Percentiles rank a stretch among this genome's conserved stretches.
Conservation (phyloP, 805 yeast genomes). For the Wickerhamiella cacticola region DNA sequence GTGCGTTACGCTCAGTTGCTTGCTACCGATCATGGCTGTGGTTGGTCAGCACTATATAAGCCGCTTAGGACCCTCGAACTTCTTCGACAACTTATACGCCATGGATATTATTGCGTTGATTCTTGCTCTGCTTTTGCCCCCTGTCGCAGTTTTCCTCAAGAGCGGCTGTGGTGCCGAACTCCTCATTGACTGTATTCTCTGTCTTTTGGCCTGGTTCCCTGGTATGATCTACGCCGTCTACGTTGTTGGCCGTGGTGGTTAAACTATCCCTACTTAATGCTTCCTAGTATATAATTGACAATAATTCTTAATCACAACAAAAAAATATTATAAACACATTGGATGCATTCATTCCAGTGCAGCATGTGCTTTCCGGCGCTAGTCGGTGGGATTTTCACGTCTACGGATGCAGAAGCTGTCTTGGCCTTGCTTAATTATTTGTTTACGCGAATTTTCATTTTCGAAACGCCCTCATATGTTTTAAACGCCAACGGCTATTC, state of each 20-base stretch:
- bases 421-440: too few relatives aligned
- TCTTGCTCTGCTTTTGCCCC: constrained; percentile 43
- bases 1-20: too few relatives aligned
- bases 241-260: constrained; percentile 17
- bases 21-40: background rate
- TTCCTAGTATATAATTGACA: background rate
- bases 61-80: background rate
- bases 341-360: too few relatives aligned
- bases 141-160: constrained; percentile 51
- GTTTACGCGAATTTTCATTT: too few relatives aligned
- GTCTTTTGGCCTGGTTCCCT: constrained; percentile 64
- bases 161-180: constrained; percentile 40
- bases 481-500: too few relatives aligned
- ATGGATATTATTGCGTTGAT: constrained; percentile 19
- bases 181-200: constrained; percentile 50
- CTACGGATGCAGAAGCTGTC: too few relatives aligned
- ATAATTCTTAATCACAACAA: too few relatives aligned
- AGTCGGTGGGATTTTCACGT: too few relatives aligned
- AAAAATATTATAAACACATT: too few relatives aligned
- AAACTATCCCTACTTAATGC: background rate
- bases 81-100: constrained; percentile 2
- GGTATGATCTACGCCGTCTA: constrained; percentile 35
- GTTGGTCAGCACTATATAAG: constrained; percentile 3
- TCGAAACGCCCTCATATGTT: too few relatives aligned
- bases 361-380: too few relatives aligned